Evolutionary conservation across 306 rosid species (phyloP), one percentile per base, ranked within the genome.

Genomic region (Citrullus amarus): DNA sequence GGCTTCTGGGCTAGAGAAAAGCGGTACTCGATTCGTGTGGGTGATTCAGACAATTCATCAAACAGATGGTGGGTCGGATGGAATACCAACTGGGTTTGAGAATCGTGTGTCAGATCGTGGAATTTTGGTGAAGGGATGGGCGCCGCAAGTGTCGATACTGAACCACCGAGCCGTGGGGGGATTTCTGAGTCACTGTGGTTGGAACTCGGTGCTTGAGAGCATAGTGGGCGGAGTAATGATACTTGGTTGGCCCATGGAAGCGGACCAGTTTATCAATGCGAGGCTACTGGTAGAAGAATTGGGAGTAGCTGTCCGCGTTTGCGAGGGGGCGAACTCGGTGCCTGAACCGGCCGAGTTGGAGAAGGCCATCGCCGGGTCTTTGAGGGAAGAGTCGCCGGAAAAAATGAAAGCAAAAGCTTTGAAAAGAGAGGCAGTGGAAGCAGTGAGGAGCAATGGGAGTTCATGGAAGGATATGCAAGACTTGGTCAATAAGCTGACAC

Each of bases 201-300:
- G 94, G 94, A 90, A 88, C 36, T 32, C 36, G 36, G 36, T 32
- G 36, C 36, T 32, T 32, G 36, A 32, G 36, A 32, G 36, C 36
- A 32, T 32, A 32, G 91, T 9, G 94, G 94, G 18, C 86, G 94
- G 94, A 90, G 85, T 83, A n/a, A 81, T 56, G 32, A 76, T 90
- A 2, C 8, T 92, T 66, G 95, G 87, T 1, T 92, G 97, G 97
- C 95, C 97, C 0, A 90, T 92, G 96, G 96, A 92, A 70, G 96
- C 92, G 0, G 97, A 90, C 76, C 93, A 90, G 57, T 85, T 73
- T 13, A 77, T 88, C 63, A 90, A 86, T 13, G 90, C 90, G 0
- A 69, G 80, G 82, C 30, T 90, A 30, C 44, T 90, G 79, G 90
- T 82, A 73, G 93, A 90, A 76, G 83, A 84, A 2, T 41, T 72